Percentiles rank a stretch among this genome's conserved stretches.
These are phyloP conservation scores for Psilocybe tampanensis DNA, from an alignment of 768 basidiomycete genomes.

Conservation along the genomic window DNA sequence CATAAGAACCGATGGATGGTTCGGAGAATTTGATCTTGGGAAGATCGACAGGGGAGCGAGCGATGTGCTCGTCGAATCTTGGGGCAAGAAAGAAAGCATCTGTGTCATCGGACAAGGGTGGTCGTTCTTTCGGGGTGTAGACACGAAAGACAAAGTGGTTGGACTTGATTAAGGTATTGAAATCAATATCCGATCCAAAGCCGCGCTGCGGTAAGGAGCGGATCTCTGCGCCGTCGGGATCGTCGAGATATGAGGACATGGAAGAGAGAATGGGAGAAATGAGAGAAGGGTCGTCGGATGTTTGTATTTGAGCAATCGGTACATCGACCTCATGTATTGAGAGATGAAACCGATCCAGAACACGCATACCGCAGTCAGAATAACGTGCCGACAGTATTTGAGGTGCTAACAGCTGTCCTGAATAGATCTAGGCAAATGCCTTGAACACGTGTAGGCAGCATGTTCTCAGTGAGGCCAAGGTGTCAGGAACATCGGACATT, in stretches of 20 bases:
- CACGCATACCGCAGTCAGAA: slow-evolving; percentile 16
- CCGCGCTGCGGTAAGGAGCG: slow-evolving; percentile 68
- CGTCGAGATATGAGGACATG: slow-evolving; percentile 30
- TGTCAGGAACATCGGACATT: background rate
- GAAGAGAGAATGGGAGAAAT: slow-evolving; percentile 16
- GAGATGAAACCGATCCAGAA: slow-evolving; percentile 29
- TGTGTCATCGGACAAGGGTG: slow-evolving; percentile 51
- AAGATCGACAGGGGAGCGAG: slow-evolving; percentile 34
- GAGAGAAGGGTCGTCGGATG: slow-evolving; percentile 1
- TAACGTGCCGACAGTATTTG: slow-evolving; percentile 14
- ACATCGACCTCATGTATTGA: slow-evolving; percentile 35
- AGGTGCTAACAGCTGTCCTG: slow-evolving; percentile 2
- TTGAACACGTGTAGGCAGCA: slow-evolving; percentile 39
- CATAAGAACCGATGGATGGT: slow-evolving; percentile 48
- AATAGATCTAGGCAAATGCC: slow-evolving; percentile 10
- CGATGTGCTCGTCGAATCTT: slow-evolving; percentile 56
- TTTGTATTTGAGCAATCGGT: slow-evolving; percentile 13
- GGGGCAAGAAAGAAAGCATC: slow-evolving; percentile 74
- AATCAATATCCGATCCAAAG: slow-evolving; percentile 64
- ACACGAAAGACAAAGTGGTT: slow-evolving; percentile 83
- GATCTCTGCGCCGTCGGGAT: slow-evolving; percentile 26
- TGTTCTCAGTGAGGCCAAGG: slow-evolving; percentile 20
- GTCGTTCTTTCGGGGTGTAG: slow-evolving; percentile 69
- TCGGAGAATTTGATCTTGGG: slow-evolving; percentile 26
- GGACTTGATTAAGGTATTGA: slow-evolving; percentile 57